Conservation (phyloP, 2,329 filamentous ascomycete species). For the Xylariales sp. region DNA sequence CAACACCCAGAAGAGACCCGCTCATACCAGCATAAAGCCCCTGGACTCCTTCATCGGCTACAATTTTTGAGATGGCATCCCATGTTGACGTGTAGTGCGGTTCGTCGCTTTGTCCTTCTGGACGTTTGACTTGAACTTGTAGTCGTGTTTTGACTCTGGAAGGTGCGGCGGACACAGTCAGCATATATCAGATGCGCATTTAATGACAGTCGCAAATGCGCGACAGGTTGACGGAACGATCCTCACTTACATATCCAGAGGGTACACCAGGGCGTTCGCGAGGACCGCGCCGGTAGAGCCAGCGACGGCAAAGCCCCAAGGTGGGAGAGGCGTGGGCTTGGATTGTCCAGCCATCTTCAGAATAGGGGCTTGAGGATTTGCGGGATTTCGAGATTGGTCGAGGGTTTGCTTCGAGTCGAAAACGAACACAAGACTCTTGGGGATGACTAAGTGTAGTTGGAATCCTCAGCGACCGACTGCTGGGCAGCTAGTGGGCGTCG, state of each 20-base stretch:
- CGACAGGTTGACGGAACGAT: too few species aligned
- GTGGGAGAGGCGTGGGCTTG: slow-evolving; percentile 69
- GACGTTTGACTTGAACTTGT: slow-evolving; percentile 83
- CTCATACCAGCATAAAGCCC: slow-evolving; percentile 89
- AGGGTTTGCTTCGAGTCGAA: not conserved
- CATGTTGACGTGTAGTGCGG: slow-evolving; percentile 81
- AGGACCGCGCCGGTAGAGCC: slow-evolving; percentile 90
- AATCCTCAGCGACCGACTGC: too few species aligned
- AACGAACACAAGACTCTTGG: not conserved
- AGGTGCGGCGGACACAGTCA: slow-evolving; percentile 8
- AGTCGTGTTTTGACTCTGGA: slow-evolving; percentile 88
- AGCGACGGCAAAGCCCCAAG: slow-evolving; percentile 90
- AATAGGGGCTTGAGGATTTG: too few species aligned
- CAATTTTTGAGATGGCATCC: slow-evolving; percentile 84
- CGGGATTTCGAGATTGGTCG: not conserved
- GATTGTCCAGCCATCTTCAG: slow-evolving; percentile 49
- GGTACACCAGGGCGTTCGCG: slow-evolving; percentile 93
- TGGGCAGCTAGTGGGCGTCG: too few species aligned
- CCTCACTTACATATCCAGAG: slow-evolving; percentile 92
- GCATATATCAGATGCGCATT: slow-evolving; percentile 5
- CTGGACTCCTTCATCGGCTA: slow-evolving; percentile 70
- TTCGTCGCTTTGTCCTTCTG: slow-evolving; percentile 43
- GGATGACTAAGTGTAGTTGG: too few species aligned
- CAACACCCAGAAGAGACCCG: slow-evolving; percentile 84
- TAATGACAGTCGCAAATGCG: too few species aligned